Evolutionary conservation across 2,329 filamentous ascomycete genomes (phyloP), one percentile per base, ranked within the genome.

Genomic region (Penicillium thymicola): DNA sequence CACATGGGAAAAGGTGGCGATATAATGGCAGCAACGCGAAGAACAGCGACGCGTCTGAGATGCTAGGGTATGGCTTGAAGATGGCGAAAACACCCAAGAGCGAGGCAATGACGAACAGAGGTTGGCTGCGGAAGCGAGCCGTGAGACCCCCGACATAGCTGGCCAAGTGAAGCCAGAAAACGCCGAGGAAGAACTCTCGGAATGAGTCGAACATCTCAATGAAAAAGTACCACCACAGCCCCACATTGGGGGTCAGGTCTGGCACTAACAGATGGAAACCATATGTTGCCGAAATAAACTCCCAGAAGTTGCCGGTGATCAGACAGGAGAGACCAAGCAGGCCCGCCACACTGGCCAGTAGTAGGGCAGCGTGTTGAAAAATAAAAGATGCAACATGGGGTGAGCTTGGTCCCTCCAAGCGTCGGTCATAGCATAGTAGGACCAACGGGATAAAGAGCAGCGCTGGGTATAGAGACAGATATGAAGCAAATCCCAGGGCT

Each of bases 161-260:
- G 0, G 89, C 86, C 56, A 97, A 85, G 71, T 99, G 94, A 59
- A 99, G 83, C 92, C 95, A 97, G 78, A 99, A 99, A 47, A 99
- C 92, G 53, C 90, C 94, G 3, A 99, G 84, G 81, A 97, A 99
- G 81, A 99, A 99, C 65, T 89, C 88, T 38, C 94, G 85, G 82
- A 99, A 99, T 1, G 92, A 93, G 76, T 99, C 94, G 72, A 99
- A 99, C 86, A 99, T 99, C 72, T 99, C 93, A 65, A 95, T 96
- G 72, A 99, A 97, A 77, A 99, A 99, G 76, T 99, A 99, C 94
- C 94, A 99, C 94, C 94, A 99, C 1, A 99, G 81, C 1, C 94
- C 94, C 30, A 95, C 89, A 64, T 97, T 99, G 13, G 94, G 94
- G 0, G 93, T 95, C 40, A 99, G 81, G 70, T 99, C 94, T 9